Evolutionary conservation across 2,329 filamentous ascomycete species (phyloP), one percentile per base, ranked within the genome.

Genomic region (Hypoxylon sp.): DNA sequence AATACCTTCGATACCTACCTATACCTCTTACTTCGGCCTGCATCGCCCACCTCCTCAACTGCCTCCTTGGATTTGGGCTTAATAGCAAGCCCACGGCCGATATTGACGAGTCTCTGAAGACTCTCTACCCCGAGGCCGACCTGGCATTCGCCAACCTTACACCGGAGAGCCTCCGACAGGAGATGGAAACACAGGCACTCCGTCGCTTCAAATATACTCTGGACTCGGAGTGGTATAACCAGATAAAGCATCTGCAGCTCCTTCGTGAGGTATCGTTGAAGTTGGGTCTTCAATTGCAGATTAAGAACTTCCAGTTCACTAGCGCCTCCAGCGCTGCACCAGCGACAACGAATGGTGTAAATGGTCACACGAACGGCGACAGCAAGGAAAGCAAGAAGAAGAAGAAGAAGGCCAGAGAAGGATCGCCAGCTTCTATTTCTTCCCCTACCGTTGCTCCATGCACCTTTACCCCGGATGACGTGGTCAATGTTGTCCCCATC

Each of bases 401-500:
- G 74, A 84, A 86, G 77, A 86, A 83, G 77, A 81, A 80, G 70
- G 73, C 79, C 2, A 80, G 82, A 49, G 82, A 88, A 40, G 76
- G 73, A 31, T 86, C 84, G 15, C 79, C 81, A 1, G 74, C 80
- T 15, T 77, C 78, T 62, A 13, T 74, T 72, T 58, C 75, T 72
- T 67, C 78, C 67, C 65, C 81, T 74, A 59, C 75, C 68, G 66
- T 74, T 75, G 66, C 70, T 6, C 70, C 74, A 2, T 72, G 76
- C 58, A 92, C 90, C 0, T 98, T 99, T 77, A 82, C 80, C 48
- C 81, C 91, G 0, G 92, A 97, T 59, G 92, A 99, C 68, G 84
- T 99, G 63, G 77, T 96, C 65, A 97, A 97, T 76, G 83, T 97
- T 58, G 91, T 97, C n/a, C 95, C 95, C 6, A 79, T 98, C 41